Base-by-base conservation (phyloP, 345 rosid species). In the Acer yangbiense region DNA sequence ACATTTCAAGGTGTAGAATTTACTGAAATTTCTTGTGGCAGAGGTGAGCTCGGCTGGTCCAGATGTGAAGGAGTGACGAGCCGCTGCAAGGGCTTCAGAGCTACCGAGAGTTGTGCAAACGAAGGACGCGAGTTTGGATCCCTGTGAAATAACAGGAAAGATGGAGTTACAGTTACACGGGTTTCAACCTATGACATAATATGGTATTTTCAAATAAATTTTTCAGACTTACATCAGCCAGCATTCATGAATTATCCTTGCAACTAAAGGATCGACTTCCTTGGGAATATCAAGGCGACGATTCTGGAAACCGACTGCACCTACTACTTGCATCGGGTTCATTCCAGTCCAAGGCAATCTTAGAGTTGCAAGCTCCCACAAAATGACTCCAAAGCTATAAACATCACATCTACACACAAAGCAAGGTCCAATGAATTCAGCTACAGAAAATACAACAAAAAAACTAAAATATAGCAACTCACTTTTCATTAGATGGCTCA, bases 241-340 rank as follows among this genome's bases (percentile, higher is more conserved):
- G 79, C 99, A 97, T 87, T 93, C 87, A 85, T 83, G 84, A 69
- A 97, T 97, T 81, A 94, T 94, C 77, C 92, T 86, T 23, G 87
- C 97, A 55, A 97, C 99, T 69, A 87, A 65, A 17, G 99, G 99
- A 84, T 97, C 99, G 39, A 93, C 78, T 80, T 97, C 99, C 87
- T 94, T 91, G 12, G 98, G 98, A 77, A 94, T 92, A 76, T 97
- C 99, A 61, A 90, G 98, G 76, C 99, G 92, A 0, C 96, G 94
- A 71, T 93, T 97, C 84, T 97, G 98, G 84, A 97, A 97, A 82
- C 99, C 99, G 52, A 97, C 99, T 3, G 98, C 99, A 81, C 99
- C 98, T 23, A 97, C 99, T 62, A 94, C 99, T 85, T 97, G 99
- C 99, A 97, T 97, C 2, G 99, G 99, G 82, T 97, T 97, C 98